Conservation (phyloP, 1,284 basidiomycete genomes). For the Takashimella koratensis region DNA sequence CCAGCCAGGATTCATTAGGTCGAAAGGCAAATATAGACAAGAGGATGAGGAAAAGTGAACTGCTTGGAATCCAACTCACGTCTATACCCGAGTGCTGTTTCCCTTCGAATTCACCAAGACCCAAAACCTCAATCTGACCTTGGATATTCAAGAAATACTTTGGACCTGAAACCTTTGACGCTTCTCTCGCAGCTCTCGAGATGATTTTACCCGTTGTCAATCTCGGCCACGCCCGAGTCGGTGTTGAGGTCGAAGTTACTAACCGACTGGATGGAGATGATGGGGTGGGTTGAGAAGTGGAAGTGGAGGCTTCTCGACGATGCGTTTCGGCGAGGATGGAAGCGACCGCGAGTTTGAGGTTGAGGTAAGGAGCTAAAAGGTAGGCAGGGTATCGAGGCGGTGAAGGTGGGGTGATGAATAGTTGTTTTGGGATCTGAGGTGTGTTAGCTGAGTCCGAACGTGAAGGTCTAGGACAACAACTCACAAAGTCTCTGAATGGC, state of each 20-base stretch:
- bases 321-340: conserved; percentile 39
- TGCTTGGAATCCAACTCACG: conserved; percentile 55
- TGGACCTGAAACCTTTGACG: conserved; percentile 8
- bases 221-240: background rate
- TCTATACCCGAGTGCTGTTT: conserved; percentile 82
- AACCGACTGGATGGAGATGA: background rate
- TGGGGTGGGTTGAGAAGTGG: background rate
- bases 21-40: background rate
- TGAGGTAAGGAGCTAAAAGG: conserved; percentile 43
- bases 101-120: conserved; percentile 62
- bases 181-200: conserved; percentile 7
- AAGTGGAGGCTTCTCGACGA: too few relatives aligned
- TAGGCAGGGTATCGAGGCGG: conserved; percentile 35
- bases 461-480: background rate
- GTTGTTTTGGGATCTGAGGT: conserved; percentile 45
- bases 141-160: conserved; percentile 41
- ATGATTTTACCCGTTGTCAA: conserved; percentile 15
- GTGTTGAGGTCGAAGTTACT: too few relatives aligned
- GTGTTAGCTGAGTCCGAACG: background rate
- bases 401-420: conserved; percentile 42
- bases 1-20: background rate
- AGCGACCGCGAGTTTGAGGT: conserved; percentile 45
- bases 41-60: background rate
- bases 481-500: conserved; percentile 33
- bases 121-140: conserved; percentile 43